Evolutionary conservation across 306 rosid species (phyloP).

Genomic region (Potentilla sterilis): DNA sequence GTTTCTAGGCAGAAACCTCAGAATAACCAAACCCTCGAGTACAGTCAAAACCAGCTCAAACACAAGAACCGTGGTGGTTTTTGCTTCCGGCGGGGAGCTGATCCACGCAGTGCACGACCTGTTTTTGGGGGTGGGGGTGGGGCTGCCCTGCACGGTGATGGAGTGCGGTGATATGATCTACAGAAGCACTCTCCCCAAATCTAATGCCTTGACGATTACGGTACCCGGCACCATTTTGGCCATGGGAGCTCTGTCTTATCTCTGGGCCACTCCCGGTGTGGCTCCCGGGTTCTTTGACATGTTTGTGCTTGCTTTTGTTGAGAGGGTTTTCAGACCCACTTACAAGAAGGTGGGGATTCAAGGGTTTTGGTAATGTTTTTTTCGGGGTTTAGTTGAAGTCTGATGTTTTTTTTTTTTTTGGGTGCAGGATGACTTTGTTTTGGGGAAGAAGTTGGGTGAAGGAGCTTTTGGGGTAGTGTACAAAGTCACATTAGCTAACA

Average conservation of each 20-base stretch:
- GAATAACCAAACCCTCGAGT: conserved; percentile 33
- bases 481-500: conserved; percentile 65
- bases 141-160: conserved; percentile 91
- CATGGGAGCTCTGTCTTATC: conserved; percentile 75
- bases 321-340: conserved; percentile 74
- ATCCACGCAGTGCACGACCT: conserved; percentile 51
- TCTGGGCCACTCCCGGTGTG: conserved; percentile 96
- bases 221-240: conserved; percentile 71
- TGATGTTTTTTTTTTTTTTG: conserved; percentile 14
- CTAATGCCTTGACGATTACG: conserved; percentile 66
- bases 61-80: conserved; percentile 30
- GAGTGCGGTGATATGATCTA: conserved; percentile 93
- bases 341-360: conserved; percentile 54
- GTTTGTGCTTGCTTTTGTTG: conserved; percentile 94
- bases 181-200: conserved; percentile 84
- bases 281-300: conserved; percentile 97
- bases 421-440: conserved; percentile 80
- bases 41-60: conserved; percentile 31
- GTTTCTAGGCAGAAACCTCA: conserved; percentile 58
- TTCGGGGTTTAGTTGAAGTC: not conserved
- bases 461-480: conserved; percentile 96
- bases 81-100: conserved; percentile 48
- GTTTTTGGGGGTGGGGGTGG: conserved; percentile 84
- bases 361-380: conserved; percentile 1
- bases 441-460: conserved; percentile 92